Base-by-base conservation (phyloP, 306 rosid species). In the Cucumis melo region DNA sequence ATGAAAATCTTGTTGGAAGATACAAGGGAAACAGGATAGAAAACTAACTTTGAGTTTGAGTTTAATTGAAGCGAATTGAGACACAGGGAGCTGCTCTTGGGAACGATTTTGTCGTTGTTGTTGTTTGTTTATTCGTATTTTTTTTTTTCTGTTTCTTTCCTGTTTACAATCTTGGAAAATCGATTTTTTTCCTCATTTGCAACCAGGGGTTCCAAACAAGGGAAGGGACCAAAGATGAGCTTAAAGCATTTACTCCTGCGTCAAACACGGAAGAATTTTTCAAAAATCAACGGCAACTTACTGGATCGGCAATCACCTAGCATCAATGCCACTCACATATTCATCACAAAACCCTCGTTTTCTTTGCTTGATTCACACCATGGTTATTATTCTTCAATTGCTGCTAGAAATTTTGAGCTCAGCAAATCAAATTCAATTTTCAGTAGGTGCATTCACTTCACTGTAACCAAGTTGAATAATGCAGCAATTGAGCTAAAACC, bases 161-260 rank as follows among this genome's bases (percentile, higher is more conserved):
- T 46, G 54, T 50, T 50, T 50, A 14, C 17, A 4, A 50, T 50
- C 54, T 1, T 50, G 54, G 19, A 1, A 50, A 14, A 50, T 50
- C 54, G 6, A 3, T 27, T 27, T 27, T 27, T 27, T 27, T 27
- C 29, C 29, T 27, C 29, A 27, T 27, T 48, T 51, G n/a, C 56
- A 51, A 14, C 20, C 56, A 51, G 56, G 56, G 56, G 53, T 46
- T 46, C 17, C 53, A 46, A 46, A 3, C 53, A 13, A 46, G 53
- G 53, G 1, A 6, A 68, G 38, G 56, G 29, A 21, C 56, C 38
- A 14, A 68, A 23, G 74, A 90, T 93, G 97, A 84, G 65, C 62
- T 83, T 81, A 81, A 83, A 84, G 85, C 83, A 55, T 60, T 44
- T 88, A 5, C 75, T 86, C 62, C 86, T 80, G 15, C 77, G 81